These are phyloP conservation scores for Dioscorea alata DNA, from an alignment of 106 monocot genomes.

Conservation along the genomic window DNA sequence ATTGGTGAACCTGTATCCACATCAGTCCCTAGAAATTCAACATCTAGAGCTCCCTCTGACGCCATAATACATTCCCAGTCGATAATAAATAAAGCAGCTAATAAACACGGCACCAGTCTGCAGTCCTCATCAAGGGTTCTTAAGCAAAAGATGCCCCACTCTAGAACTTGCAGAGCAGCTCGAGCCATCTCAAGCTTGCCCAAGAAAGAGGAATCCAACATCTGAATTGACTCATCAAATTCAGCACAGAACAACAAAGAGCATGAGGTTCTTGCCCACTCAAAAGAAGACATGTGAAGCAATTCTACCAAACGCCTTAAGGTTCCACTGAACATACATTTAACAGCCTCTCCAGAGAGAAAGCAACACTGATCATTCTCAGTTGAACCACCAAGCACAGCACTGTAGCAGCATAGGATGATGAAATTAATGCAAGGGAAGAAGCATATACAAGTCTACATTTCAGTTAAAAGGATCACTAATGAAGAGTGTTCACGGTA, in stretches of 20 bases:
- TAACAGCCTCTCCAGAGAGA: constrained; percentile 48
- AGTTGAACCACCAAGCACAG: constrained; percentile 67
- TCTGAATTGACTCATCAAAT: constrained; percentile 14
- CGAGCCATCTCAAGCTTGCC: constrained; percentile 35
- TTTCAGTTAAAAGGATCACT: not conserved
- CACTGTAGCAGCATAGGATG: constrained; percentile 33
- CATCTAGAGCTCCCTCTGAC: constrained; percentile 7
- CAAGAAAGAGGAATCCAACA: constrained; percentile 12
- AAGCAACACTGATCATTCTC: constrained; percentile 62
- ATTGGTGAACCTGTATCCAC: not conserved
- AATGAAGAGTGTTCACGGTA: too few species aligned
- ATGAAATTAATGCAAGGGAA: constrained; percentile 3
- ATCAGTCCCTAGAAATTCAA: constrained; percentile 5
- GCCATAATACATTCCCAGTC: constrained; percentile 64
- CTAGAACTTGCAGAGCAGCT: constrained; percentile 71
- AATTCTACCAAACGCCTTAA: constrained; percentile 34
- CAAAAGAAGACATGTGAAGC: constrained; percentile 44
- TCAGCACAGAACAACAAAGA: constrained; percentile 32
- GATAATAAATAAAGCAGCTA: constrained; percentile 68
- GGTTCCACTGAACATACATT: constrained; percentile 33
- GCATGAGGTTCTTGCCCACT: constrained; percentile 46
- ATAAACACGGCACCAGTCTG: constrained; percentile 48
- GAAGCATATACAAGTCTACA: not conserved
- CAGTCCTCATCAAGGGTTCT: constrained; percentile 28
- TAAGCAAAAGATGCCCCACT: constrained; percentile 56